phyloP scores from a whole-genome alignment of 768 basidiomycete genomes.

The Chlorophyllum brunneum region DNA sequence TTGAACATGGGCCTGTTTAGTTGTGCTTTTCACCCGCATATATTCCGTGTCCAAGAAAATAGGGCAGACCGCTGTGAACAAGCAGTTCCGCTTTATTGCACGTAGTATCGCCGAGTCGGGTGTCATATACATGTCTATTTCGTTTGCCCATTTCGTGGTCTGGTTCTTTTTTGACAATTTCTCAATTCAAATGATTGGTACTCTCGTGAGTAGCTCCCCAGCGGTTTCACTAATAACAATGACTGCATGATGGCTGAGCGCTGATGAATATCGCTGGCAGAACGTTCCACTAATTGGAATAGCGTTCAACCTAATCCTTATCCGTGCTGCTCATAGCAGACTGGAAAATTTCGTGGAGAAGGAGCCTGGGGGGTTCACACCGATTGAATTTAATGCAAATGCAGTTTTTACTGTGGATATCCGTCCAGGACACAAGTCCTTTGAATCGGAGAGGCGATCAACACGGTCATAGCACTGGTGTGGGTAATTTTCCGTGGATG shows the following conservation, averaged over 20 bases:
- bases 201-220: background rate
- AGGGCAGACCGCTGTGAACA: background rate
- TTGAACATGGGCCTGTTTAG: too few species aligned
- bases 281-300: conserved; percentile 7
- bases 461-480: background rate
- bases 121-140: conserved; percentile 6
- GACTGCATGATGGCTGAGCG: background rate
- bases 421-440: background rate
- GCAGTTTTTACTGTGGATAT: background rate
- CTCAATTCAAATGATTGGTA: background rate
- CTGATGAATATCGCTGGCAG: too few species aligned
- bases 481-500: background rate
- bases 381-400: conserved; percentile 1
- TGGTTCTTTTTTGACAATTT: conserved; percentile 4
- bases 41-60: background rate
- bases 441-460: background rate
- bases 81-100: conserved; percentile 7
- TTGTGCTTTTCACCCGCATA: background rate
- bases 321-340: conserved; percentile 6
- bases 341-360: background rate
- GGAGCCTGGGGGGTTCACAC: background rate
- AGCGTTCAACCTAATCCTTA: conserved; percentile 9
- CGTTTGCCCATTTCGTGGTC: conserved; percentile 8
- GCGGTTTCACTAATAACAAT: background rate
- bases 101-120: conserved; percentile 4